phyloP scores from a whole-genome alignment of 148 eudicot species.

The Cornus suecica region DNA sequence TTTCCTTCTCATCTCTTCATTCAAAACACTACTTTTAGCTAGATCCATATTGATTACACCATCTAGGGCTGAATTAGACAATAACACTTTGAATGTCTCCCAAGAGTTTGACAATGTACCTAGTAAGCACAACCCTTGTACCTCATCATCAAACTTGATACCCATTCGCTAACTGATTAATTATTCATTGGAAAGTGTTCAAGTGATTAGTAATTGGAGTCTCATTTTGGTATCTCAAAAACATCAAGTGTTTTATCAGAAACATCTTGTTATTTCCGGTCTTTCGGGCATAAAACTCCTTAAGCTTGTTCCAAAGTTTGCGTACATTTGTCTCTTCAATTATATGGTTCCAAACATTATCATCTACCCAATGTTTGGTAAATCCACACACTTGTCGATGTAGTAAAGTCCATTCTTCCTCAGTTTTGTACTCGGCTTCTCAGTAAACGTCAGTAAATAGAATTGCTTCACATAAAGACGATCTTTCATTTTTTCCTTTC shows the following conservation, averaged over 20 bases:
- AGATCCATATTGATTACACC: too few species aligned
- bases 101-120: constrained; percentile 2
- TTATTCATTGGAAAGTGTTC: too few species aligned
- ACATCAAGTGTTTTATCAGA: neutral
- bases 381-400: too few species aligned
- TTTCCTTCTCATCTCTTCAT: neutral
- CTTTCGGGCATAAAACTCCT: too few species aligned
- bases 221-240: neutral
- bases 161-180: neutral
- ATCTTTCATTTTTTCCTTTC: neutral
- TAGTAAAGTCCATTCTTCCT: too few species aligned
- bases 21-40: neutral
- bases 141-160: constrained; percentile 11
- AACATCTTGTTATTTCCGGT: too few species aligned
- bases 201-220: too few species aligned
- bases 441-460: too few species aligned
- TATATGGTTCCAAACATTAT: constrained; percentile 10
- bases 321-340: neutral
- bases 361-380: constrained; percentile 2
- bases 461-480: too few species aligned
- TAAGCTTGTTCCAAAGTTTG: neutral
- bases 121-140: constrained; percentile 9
- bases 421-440: too few species aligned
- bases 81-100: neutral
- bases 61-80: neutral